A percentile compares a stretch with the other conserved stretches of the same genome.
Evolutionary conservation across 2,329 filamentous ascomycete species (phyloP).

Genomic region (Simplicillium sp.): DNA sequence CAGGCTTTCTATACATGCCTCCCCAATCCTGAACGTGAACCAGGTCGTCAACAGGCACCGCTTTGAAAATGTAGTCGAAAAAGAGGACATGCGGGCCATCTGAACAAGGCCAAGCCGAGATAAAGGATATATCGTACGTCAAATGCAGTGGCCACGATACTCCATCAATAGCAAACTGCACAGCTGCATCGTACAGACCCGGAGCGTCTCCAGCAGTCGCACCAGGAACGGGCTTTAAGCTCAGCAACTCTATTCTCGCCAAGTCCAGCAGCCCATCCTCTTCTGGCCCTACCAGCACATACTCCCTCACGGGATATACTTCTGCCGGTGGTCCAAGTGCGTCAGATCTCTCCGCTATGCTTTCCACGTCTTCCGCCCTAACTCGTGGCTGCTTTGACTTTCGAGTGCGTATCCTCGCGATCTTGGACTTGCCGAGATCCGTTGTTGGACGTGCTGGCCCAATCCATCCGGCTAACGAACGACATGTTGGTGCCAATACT

Average conservation of each 20-base stretch:
- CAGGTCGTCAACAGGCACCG: slow-evolving; percentile 54
- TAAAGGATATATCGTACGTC: slow-evolving; percentile 55
- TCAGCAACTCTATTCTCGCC: slow-evolving; percentile 60
- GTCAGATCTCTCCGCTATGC: slow-evolving; percentile 59
- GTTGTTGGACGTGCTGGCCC: slow-evolving; percentile 60
- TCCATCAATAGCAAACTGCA: slow-evolving; percentile 56
- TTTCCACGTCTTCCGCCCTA: slow-evolving; percentile 46
- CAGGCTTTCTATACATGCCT: slow-evolving; percentile 23
- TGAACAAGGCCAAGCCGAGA: slow-evolving; percentile 55
- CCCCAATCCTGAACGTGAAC: slow-evolving; percentile 60
- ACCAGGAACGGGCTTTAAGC: slow-evolving; percentile 34
- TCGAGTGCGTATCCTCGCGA: slow-evolving; percentile 56
- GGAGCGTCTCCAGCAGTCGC: slow-evolving; percentile 22
- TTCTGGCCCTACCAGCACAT: slow-evolving; percentile 50
- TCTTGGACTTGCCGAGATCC: slow-evolving; percentile 59
- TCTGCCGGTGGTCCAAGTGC: slow-evolving; percentile 56
- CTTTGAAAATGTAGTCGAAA: slow-evolving; percentile 57
- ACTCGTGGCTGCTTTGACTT: slow-evolving; percentile 46
- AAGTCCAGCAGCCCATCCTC: slow-evolving; percentile 51
- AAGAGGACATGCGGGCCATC: slow-evolving; percentile 60
- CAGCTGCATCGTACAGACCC: slow-evolving; percentile 47
- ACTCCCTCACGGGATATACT: slow-evolving; percentile 58
- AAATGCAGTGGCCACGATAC: slow-evolving; percentile 54
- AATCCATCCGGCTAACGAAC: slow-evolving; percentile 63
- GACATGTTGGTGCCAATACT: slow-evolving; percentile 63